Conservation (phyloP, 1,284 basidiomycete genomes). For the Wallemia mellicola region DNA sequence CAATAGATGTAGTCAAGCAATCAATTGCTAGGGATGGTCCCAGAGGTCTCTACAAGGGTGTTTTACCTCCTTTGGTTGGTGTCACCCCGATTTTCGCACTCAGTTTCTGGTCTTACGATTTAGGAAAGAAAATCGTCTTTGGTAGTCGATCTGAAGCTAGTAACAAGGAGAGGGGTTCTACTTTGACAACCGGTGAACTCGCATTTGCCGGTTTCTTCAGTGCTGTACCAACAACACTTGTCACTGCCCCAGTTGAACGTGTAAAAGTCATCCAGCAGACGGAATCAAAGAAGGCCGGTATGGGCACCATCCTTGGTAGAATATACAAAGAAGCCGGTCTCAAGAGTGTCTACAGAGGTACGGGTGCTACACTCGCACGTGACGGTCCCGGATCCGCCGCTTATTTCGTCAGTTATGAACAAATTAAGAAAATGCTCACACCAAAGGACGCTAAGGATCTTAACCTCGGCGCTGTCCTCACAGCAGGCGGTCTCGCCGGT, state of each 20-base stretch:
- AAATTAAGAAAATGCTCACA: conserved; percentile 58
- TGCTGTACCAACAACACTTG: conserved; percentile 66
- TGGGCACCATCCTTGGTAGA: conserved; percentile 47
- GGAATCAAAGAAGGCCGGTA: conserved; percentile 62
- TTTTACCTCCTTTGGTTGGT: conserved; percentile 79
- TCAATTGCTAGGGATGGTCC: conserved; percentile 66
- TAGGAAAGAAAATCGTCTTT: conserved; percentile 66
- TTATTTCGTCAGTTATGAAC: conserved; percentile 88
- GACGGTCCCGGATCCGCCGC: conserved; percentile 92
- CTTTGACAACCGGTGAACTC: conserved; percentile 49
- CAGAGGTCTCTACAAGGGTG: conserved; percentile 87
- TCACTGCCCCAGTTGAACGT: conserved; percentile 84
- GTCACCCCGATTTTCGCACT: conserved; percentile 89
- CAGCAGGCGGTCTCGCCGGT: conserved; percentile 81
- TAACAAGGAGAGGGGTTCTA: conserved; percentile 26
- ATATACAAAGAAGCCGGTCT: conserved; percentile 85
- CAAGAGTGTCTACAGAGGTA: conserved; percentile 73
- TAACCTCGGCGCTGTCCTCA: conserved; percentile 57
- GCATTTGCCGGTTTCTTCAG: conserved; percentile 82
- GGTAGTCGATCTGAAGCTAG: conserved; percentile 18
- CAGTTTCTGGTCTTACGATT: conserved; percentile 49
- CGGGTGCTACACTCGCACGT: conserved; percentile 63
- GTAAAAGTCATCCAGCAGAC: conserved; percentile 85
- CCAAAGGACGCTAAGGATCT: conserved; percentile 50
- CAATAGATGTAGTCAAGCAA: conserved; percentile 74